Conservation (phyloP, 169 alveolate genomes). For the Cryptosporidium viatorum region DNA sequence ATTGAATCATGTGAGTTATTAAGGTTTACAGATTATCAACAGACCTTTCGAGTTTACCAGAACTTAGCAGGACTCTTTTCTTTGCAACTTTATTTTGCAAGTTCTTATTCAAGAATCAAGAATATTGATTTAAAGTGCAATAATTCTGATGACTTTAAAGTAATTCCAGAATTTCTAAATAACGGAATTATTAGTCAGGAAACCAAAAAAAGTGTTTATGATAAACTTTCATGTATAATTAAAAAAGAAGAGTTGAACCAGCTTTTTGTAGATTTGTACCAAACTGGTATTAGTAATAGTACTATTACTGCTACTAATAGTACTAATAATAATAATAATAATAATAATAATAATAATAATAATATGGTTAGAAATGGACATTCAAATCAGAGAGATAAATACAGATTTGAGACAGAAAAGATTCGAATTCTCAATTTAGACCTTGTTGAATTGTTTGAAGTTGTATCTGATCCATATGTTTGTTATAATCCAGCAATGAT, state of each 20-base stretch:
- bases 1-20: conserved; percentile 34
- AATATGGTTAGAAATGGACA: not conserved
- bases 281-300: too few relatives aligned
- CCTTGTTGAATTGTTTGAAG: conserved; percentile 34
- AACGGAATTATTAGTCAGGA: not conserved
- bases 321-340: too few relatives aligned
- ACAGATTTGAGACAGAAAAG: conserved; percentile 20
- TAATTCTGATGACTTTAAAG: not conserved
- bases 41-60: conserved; percentile 4
- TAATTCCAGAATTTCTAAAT: not conserved
- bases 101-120: not conserved
- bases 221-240: conserved; percentile 7
- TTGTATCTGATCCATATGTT: conserved; percentile 11
- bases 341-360: not conserved
- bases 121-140: not conserved
- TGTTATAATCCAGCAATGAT: conserved; percentile 46
- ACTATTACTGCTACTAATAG: too few relatives aligned
- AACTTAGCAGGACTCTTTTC: conserved; percentile 54
- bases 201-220: not conserved
- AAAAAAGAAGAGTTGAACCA: conserved; percentile 4
- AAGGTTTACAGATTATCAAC: conserved; percentile 27
- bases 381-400: not conserved
- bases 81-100: conserved; percentile 29
- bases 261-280: not conserved
- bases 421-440: conserved; percentile 17